Evolutionary conservation across 1,284 basidiomycete species (phyloP), one percentile per base, ranked within the genome.

Genomic region (Trichosporon ovoides): DNA sequence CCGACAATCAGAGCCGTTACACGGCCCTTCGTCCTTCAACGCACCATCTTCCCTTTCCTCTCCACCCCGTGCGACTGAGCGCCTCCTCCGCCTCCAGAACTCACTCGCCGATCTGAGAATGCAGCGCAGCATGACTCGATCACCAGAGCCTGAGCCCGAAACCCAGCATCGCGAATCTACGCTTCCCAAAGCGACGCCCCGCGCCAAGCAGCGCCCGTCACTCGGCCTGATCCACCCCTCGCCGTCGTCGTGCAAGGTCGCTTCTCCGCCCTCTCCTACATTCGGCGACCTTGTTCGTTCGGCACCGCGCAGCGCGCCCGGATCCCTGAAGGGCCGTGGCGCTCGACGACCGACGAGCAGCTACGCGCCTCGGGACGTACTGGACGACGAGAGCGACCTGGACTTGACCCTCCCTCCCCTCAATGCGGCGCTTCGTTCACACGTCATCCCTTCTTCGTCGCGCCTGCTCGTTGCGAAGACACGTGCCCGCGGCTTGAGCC

Each of bases 331-430:
- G 43, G 43, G 43, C 24, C 22, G 38, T 10, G 38, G 20, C 14
- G 38, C 38, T 11, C 38, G 43, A 10, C 22, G 43, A 28, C 43
- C 24, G 24, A 31, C 53, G 53, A 38, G 24, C 18, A 28, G n/a
- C 50, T 24, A 38, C 46, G 38, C 18, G 22, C 52, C 40, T 16
- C 20, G 60, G 2, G 40, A 49, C 12, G 59, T 58, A 7, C 58
- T 58, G 2, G 61, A 56, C 10, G 65, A 67, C 33, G 71, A 73
- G 22, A 71, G 69, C 49, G 71, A 73, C 55, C 63, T 73, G n/a
- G 71, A 71, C 57, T 52, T 68, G 13, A 59, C 56, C 11, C 60
- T 66, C 2, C 66, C 71, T 1, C 58, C 69, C 9, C 52, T 65
- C 18, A 60, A 69, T 35, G 69, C 63, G 13, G 69, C 71, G 0